Evolutionary conservation across 768 basidiomycete genomes (phyloP).

Genomic region (Naematelia encephala): DNA sequence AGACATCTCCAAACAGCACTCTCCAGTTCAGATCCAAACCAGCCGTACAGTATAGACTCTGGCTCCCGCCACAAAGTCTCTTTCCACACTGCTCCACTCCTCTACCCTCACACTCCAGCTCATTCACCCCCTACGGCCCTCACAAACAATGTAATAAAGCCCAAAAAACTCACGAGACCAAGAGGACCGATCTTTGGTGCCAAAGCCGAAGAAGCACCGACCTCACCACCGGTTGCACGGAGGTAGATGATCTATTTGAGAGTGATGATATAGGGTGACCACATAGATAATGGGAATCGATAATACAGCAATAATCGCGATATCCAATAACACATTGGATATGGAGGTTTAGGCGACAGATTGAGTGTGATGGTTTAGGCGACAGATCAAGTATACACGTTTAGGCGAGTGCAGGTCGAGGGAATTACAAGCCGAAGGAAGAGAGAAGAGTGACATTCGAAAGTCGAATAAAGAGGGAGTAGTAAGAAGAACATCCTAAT

Average conservation of each 20-base stretch:
- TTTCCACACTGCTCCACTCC: neutral
- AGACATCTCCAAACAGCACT: too few relatives aligned
- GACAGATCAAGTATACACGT: neutral
- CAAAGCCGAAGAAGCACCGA: slow-evolving; percentile 95
- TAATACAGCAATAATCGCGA: neutral
- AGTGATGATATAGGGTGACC: too few relatives aligned
- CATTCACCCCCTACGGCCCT: neutral
- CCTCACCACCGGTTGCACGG: slow-evolving; percentile 97
- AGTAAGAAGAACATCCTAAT: too few relatives aligned
- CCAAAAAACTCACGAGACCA: slow-evolving; percentile 84
- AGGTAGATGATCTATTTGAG: slow-evolving; percentile 79
- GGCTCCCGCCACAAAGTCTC: too few relatives aligned
- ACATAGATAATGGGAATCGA: too few relatives aligned
- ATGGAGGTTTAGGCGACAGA: too few relatives aligned
- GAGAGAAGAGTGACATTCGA: too few relatives aligned
- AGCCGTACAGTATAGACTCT: too few relatives aligned
- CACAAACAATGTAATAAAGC: too few relatives aligned
- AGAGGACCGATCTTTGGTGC: slow-evolving; percentile 99
- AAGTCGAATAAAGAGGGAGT: too few relatives aligned
- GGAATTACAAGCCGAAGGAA: neutral
- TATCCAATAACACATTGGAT: neutral
- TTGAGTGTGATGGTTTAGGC: neutral
- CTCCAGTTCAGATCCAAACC: too few relatives aligned
- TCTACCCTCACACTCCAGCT: neutral
- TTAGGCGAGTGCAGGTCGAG: neutral